Base-by-base conservation (phyloP, 352 stramenopile genomes). In the Pythium scleroteichum region DNA sequence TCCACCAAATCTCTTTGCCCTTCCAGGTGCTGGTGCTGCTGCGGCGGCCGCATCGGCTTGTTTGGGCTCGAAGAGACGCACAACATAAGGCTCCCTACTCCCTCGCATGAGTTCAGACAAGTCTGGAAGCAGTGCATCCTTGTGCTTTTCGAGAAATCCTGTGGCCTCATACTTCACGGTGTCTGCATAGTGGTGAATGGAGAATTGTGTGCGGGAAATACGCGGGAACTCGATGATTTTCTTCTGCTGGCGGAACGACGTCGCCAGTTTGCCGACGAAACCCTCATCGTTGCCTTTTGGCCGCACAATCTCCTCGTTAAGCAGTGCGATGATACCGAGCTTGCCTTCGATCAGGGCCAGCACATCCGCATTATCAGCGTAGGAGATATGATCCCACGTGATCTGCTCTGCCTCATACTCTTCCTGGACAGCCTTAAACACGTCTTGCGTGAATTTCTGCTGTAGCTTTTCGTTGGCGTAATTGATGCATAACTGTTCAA, bases 91-190 rank as follows among this genome's bases (percentile, higher is more conserved):
- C 2, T 75, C 86, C 45, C 64, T 72, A 12, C 79, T 88, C 64
- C 89, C 82, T 52, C 83, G 75, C 24, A 95, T 80, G 38, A 95
- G 64, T 32, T 76, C 56, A 53, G 97, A 88, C 29, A 98, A 63
- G 53, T 98, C 95, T 54, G 98, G 96, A 63, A 96, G 86, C 38
- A 99, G 65, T 29, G 91, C 95, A 66, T 99, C 96, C 53, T 92
- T 97, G 79, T 99, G 99, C 75, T 98, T 98, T 54, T 98, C 82
- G n/a, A 99, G 63, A 71, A 99, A 99, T 19, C 83, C 85, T 19
- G 55, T 85, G 14, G 85, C 89, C 65, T 96, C 96, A 76, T 99
- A 99, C 59, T 90, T 72, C 50, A 99, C 94, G 17, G 94, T 82
- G 17, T 94, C 96, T 13, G 96, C 96, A 71, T 98, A 99, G 70